Evolutionary conservation across 192 early-diverging fungal genomes (phyloP).

Genomic region (Coemansia sp.): DNA sequence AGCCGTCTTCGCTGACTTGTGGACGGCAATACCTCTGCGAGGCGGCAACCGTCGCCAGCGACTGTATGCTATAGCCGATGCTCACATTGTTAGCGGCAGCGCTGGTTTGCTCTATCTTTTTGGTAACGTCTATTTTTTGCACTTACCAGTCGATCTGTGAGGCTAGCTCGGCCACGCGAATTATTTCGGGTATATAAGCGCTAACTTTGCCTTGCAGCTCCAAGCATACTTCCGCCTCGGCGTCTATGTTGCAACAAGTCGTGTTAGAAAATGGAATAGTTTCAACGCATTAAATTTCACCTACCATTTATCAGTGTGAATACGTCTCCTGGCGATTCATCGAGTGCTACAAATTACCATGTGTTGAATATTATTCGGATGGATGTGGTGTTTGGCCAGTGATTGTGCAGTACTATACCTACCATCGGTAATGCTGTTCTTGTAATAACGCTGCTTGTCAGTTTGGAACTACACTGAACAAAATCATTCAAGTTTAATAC

Average conservation of each 20-base stretch:
- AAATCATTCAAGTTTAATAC: not conserved
- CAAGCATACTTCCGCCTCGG: conserved; percentile 80
- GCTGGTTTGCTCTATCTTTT: too few relatives aligned
- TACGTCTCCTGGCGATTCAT: conserved; percentile 77
- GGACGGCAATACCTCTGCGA: conserved; percentile 27
- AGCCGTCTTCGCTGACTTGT: conserved; percentile 2
- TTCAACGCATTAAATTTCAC: not conserved
- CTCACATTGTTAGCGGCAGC: too few relatives aligned
- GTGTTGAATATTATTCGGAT: too few relatives aligned
- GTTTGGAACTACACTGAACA: conserved; percentile 38
- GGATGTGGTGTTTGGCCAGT: not conserved
- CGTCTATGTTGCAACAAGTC: conserved; percentile 48
- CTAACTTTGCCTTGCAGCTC: conserved; percentile 62
- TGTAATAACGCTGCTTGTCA: conserved; percentile 44
- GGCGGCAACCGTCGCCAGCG: conserved; percentile 15
- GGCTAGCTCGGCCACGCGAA: conserved; percentile 50
- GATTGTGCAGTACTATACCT: not conserved
- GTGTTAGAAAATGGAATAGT: not conserved
- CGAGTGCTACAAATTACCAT: conserved; percentile 56
- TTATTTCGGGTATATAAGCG: conserved; percentile 56
- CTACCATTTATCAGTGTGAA: conserved; percentile 73
- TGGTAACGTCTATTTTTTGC: too few relatives aligned
- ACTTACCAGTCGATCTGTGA: conserved; percentile 56
- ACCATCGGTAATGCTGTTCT: conserved; percentile 32
- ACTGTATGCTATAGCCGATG: conserved; percentile 19